These are phyloP conservation scores for Melampsora americana DNA, from an alignment of 1,284 basidiomycete species.

Conservation along the genomic window DNA sequence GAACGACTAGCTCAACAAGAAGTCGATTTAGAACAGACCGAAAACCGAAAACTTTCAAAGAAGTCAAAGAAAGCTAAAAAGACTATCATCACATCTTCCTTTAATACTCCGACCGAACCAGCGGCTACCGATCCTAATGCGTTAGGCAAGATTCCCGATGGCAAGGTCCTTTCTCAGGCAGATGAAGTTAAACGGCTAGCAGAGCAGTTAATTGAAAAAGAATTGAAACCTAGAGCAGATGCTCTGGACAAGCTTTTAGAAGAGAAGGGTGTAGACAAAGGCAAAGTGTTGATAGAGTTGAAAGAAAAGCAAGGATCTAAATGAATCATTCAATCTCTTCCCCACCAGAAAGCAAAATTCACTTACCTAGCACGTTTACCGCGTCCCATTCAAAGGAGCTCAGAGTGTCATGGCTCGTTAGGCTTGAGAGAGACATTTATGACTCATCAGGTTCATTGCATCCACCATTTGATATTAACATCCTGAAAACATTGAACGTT, in stretches of 20 bases:
- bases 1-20: constrained; percentile 23
- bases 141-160: neutral
- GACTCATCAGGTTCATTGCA: too few relatives aligned
- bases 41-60: constrained; percentile 6
- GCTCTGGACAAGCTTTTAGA: constrained; percentile 5
- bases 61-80: constrained; percentile 4
- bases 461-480: too few relatives aligned
- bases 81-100: neutral
- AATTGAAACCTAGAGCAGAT: constrained; percentile 30
- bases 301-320: neutral
- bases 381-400: too few relatives aligned
- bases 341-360: too few relatives aligned
- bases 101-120: neutral
- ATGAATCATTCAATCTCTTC: too few relatives aligned
- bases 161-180: constrained; percentile 8
- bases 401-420: too few relatives aligned
- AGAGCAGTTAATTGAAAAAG: constrained; percentile 22
- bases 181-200: constrained; percentile 20
- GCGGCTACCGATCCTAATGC: neutral
- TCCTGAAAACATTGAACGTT: too few relatives aligned
- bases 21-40: constrained; percentile 17
- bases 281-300: neutral
- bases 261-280: neutral
- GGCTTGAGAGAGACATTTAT: too few relatives aligned
- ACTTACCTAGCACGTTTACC: too few relatives aligned